Percentiles rank a stretch among this genome's conserved stretches.
phyloP scores from a whole-genome alignment of 1,139 yeast species.

The Protomyces arabidopsidicola region DNA sequence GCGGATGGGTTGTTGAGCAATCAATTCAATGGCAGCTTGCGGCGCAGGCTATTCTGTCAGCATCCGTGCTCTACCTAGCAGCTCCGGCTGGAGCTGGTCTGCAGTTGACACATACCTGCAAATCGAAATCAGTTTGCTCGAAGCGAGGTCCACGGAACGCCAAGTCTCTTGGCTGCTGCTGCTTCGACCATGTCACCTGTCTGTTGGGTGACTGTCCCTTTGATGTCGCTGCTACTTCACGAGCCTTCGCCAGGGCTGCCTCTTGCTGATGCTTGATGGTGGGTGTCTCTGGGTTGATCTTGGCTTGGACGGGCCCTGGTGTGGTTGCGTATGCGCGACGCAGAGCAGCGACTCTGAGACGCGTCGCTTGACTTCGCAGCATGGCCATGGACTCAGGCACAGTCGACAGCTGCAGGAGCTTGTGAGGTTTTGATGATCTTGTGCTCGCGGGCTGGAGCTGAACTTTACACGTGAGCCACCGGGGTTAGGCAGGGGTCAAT shows the following conservation, averaged over 20 bases:
- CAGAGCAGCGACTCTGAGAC: not conserved
- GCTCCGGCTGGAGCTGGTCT: slow-evolving; percentile 37
- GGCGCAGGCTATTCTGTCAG: slow-evolving; percentile 56
- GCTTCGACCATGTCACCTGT: slow-evolving; percentile 61
- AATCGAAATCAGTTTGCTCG: slow-evolving; percentile 60
- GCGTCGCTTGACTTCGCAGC: not conserved
- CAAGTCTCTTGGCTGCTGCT: slow-evolving; percentile 60
- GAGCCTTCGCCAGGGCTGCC: slow-evolving; percentile 25
- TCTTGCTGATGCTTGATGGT: slow-evolving; percentile 22
- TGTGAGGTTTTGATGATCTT: too few relatives aligned
- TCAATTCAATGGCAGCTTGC: slow-evolving; percentile 77
- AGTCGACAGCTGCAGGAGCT: too few relatives aligned
- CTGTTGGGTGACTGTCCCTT: slow-evolving; percentile 71
- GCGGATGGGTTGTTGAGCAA: slow-evolving; percentile 67
- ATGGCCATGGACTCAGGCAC: not conserved
- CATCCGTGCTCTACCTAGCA: not conserved
- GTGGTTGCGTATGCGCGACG: slow-evolving; percentile 7
- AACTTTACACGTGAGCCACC: too few relatives aligned
- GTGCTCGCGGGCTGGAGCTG: too few relatives aligned
- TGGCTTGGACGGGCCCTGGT: slow-evolving; percentile 17
- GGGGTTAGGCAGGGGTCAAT: too few relatives aligned
- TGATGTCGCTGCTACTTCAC: slow-evolving; percentile 24
- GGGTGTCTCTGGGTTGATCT: not conserved
- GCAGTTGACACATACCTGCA: not conserved
- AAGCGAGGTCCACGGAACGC: slow-evolving; percentile 64